Evolutionary conservation across 805 yeast species (phyloP), one percentile per base, ranked within the genome.

Genomic region (Myxozyma neotropica): DNA sequence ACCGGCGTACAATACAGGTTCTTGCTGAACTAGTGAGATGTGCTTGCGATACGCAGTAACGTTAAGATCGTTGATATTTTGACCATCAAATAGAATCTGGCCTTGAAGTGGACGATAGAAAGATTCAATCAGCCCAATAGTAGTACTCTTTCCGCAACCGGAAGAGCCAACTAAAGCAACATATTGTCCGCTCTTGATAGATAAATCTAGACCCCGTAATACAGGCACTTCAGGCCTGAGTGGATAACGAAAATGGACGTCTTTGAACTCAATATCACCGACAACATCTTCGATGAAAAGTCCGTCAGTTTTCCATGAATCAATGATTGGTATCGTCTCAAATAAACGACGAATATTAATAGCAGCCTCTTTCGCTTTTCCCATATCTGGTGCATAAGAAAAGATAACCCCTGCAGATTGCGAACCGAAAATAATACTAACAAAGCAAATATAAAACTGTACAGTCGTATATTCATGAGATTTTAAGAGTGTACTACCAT

Each of bases 151-250:
- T 71, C 44, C 90, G 19, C 72, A 68, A 6, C 96, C 23, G 89
- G 85, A 3, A 93, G 95, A 86, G 0, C 96, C 97, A n/a, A 90
- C 96, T 66, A 90, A 82, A 12, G 96, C 97, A 38, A 89, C 93
- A 68, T 87, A 89, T 67, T 84, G 74, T 6, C 96, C 96, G 1
- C 90, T 86, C 8, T 91, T 89, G 81, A 71, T 56, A 4, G 46
- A 44, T 31, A 71, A 57, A 43, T 64, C 58, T 24, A 71, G 57
- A 21, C 70, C 69, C 2, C 62, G 58, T 21, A 71, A 55, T 4
- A 71, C 70, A 10, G 68, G 64, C 13, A 69, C 70, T 19, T 69
- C 66, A 7, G 66, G 63, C 2, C 74, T 61, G 10, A 73, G 66
- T 4, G 74, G 74, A 46, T 71, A 71, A 3, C 69, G 58, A 51